Conservation (phyloP, 2,329 filamentous ascomycete genomes). For the Sarocladium strictum region DNA sequence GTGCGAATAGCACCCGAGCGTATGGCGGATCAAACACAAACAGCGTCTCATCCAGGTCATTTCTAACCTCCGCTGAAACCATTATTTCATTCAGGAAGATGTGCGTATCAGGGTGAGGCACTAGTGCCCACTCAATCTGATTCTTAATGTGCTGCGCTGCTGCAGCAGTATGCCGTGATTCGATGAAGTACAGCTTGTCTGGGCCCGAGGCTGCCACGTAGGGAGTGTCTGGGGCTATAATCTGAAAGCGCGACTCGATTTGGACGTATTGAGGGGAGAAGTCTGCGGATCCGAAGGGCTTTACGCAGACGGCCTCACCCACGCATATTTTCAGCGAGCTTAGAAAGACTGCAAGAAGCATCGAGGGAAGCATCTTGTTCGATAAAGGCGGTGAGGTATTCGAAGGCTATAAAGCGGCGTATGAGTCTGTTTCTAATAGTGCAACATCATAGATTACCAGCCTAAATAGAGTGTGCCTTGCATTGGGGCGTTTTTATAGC, state of each 20-base stretch:
- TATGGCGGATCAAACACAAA: constrained; percentile 13
- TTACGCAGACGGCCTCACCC: not conserved
- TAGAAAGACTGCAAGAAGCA: not conserved
- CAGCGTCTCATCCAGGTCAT: not conserved
- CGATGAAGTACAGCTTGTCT: constrained; percentile 13
- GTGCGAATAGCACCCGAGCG: constrained; percentile 11
- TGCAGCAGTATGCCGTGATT: constrained; percentile 10
- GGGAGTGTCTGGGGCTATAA: constrained; percentile 14
- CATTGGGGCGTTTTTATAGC: too few relatives aligned
- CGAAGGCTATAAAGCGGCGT: too few relatives aligned
- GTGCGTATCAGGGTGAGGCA: not conserved
- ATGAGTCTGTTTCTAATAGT: not conserved
- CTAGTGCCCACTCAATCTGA: constrained; percentile 12
- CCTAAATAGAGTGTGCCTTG: too few relatives aligned
- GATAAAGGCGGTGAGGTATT: not conserved
- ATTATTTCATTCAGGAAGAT: constrained; percentile 3
- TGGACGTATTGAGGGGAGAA: not conserved
- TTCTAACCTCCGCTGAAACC: not conserved
- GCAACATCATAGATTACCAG: too few relatives aligned
- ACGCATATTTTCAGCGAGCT: not conserved
- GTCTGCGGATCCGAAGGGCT: not conserved
- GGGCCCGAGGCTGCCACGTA: constrained; percentile 13
- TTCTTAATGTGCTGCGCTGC: constrained; percentile 12
- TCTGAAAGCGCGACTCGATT: constrained; percentile 2
- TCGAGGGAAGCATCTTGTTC: not conserved